Conservation (phyloP, 2,329 filamentous ascomycete genomes). For the Eutypella sp. region DNA sequence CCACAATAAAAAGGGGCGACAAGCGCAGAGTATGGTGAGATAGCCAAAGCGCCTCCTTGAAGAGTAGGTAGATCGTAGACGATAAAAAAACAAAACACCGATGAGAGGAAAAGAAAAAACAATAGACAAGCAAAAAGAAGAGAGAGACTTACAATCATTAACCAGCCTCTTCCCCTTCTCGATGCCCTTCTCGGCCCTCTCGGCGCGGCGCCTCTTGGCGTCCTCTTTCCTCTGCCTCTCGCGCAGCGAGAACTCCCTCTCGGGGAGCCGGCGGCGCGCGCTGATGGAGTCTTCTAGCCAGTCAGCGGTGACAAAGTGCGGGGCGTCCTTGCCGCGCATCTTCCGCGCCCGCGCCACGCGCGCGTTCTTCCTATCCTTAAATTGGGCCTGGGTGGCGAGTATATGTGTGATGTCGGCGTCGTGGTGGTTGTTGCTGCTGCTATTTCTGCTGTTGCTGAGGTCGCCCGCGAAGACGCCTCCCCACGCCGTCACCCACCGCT, state of each 20-base stretch:
- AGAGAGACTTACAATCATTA: slow-evolving; percentile 40
- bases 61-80: background rate
- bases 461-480: slow-evolving; percentile 52
- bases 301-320: slow-evolving; percentile 43
- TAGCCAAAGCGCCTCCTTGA: background rate
- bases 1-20: background rate
- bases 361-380: slow-evolving; percentile 37
- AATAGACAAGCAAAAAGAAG: background rate
- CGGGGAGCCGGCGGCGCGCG: slow-evolving; percentile 19
- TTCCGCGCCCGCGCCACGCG: slow-evolving; percentile 36
- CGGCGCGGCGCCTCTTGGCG: slow-evolving; percentile 33
- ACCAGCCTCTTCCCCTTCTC: slow-evolving; percentile 36
- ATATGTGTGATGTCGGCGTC: slow-evolving; percentile 66
- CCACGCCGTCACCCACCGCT: slow-evolving; percentile 59
- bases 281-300: slow-evolving; percentile 48
- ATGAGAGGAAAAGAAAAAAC: background rate
- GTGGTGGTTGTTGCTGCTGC: slow-evolving; percentile 33
- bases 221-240: slow-evolving; percentile 28
- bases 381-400: slow-evolving; percentile 60
- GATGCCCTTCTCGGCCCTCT: slow-evolving; percentile 27
- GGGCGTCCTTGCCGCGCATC: slow-evolving; percentile 27
- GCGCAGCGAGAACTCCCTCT: slow-evolving; percentile 40
- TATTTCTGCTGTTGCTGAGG: slow-evolving; percentile 48
- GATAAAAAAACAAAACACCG: background rate
- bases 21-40: background rate